Evolutionary conservation across 2,329 filamentous ascomycete genomes (phyloP).

Genomic region (Fusarium subglutinans): DNA sequence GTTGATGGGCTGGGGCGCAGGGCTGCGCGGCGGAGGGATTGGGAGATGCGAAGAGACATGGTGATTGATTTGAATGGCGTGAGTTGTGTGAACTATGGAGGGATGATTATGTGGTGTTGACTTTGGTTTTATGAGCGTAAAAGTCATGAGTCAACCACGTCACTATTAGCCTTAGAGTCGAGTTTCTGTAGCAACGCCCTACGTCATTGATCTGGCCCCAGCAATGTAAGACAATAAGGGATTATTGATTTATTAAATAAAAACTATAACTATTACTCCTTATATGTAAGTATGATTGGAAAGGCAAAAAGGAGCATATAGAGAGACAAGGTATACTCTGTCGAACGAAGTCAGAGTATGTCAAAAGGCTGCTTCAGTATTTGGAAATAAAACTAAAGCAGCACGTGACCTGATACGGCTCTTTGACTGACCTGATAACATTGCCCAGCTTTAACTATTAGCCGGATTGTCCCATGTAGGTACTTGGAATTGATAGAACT

Average conservation of each 20-base stretch:
- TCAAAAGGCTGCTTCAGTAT: too few species aligned
- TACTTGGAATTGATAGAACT: neutral
- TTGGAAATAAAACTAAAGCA: neutral
- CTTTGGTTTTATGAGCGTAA: neutral
- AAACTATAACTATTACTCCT: too few species aligned
- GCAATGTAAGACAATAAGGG: neutral
- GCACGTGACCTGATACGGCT: neutral
- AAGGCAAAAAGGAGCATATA: too few species aligned
- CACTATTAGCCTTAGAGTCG: constrained; percentile 16
- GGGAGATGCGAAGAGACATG: constrained; percentile 9
- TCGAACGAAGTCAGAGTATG: neutral
- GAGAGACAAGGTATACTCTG: too few species aligned
- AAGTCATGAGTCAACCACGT: constrained; percentile 15
- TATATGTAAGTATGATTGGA: fast-evolving
- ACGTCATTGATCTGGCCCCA: neutral
- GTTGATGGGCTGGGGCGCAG: neutral
- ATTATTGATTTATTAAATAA: fast-evolving
- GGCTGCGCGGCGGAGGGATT: neutral
- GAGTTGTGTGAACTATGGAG: neutral
- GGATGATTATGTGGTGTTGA: too few species aligned
- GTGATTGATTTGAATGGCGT: neutral
- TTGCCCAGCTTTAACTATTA: neutral
- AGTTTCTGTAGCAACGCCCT: constrained; percentile 6
- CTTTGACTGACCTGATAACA: neutral
- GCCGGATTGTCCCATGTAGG: neutral